Percentiles rank a stretch among this genome's conserved stretches.
Conservation (phyloP, 805 yeast species). For the Clavispora asparagi region DNA sequence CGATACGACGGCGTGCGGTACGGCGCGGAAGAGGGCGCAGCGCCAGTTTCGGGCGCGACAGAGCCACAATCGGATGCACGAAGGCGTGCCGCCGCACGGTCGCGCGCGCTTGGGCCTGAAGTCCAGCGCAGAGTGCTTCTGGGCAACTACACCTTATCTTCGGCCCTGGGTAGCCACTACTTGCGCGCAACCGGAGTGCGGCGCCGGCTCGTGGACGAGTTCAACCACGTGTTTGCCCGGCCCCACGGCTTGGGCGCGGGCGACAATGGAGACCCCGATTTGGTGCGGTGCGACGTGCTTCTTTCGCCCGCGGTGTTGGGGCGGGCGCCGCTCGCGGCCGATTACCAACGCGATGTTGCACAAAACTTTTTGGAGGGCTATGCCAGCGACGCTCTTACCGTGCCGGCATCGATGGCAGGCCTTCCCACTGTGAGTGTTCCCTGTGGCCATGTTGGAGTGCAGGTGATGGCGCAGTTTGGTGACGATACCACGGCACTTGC, state of each 20-base stretch:
- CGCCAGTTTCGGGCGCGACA: too few species aligned
- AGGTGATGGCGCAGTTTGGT: slow-evolving; percentile 82
- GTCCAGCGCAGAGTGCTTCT: slow-evolving; percentile 77
- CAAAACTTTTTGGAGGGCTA: slow-evolving; percentile 56
- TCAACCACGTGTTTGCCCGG: slow-evolving; percentile 56
- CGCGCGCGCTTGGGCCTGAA: slow-evolving; percentile 76
- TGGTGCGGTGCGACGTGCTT: slow-evolving; percentile 51
- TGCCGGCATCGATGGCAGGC: slow-evolving; percentile 90
- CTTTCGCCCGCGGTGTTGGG: slow-evolving; percentile 68
- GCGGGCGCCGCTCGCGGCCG: slow-evolving; percentile 48
- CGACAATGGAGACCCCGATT: slow-evolving; percentile 5
- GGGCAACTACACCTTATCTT: slow-evolving; percentile 82
- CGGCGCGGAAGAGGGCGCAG: slow-evolving; percentile 38
- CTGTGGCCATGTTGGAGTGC: slow-evolving; percentile 53
- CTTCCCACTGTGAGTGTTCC: slow-evolving; percentile 84
- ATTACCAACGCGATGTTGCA: slow-evolving; percentile 25
- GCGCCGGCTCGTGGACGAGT: slow-evolving; percentile 53
- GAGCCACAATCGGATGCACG: too few species aligned
- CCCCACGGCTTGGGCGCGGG: slow-evolving; percentile 33
- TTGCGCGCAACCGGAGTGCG: slow-evolving; percentile 70
- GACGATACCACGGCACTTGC: slow-evolving; percentile 63
- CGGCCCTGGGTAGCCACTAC: slow-evolving; percentile 72
- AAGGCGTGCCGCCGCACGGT: slow-evolving; percentile 78
- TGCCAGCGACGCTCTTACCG: slow-evolving; percentile 77
- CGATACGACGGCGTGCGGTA: slow-evolving; percentile 88